Percentiles rank a stretch among this genome's conserved stretches.
Evolutionary conservation across 345 rosid genomes (phyloP).

Genomic region (Turritis glabra): DNA sequence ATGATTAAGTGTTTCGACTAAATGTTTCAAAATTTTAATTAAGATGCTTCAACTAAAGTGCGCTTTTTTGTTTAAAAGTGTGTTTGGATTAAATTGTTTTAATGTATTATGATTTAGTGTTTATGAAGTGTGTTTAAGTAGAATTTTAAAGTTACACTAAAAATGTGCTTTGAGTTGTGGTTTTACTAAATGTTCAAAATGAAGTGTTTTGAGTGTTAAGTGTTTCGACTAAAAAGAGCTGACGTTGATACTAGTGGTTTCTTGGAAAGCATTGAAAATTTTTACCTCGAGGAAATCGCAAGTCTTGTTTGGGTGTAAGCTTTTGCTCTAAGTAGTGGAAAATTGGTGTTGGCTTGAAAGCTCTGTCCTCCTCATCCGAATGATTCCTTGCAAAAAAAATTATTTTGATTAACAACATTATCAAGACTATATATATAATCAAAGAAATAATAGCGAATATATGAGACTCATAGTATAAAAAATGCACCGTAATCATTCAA

Average conservation of each 20-base stretch:
- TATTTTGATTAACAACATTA: background rate
- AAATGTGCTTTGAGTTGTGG: too few relatives aligned
- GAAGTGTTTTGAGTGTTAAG: background rate
- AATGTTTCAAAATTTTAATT: background rate
- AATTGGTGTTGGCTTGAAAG: background rate
- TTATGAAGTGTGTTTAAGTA: too few relatives aligned
- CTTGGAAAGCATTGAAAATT: background rate
- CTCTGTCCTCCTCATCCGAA: background rate
- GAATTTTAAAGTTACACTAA: too few relatives aligned
- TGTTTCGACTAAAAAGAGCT: background rate
- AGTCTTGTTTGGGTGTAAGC: background rate
- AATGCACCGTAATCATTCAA: background rate
- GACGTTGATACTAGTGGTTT: background rate
- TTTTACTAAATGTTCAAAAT: background rate
- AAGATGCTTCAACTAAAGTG: too few relatives aligned
- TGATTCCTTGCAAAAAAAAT: background rate
- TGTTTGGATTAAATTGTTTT: too few relatives aligned
- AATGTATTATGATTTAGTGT: too few relatives aligned
- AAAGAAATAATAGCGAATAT: background rate
- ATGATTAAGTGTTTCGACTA: background rate
- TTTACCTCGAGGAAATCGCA: background rate
- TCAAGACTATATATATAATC: background rate
- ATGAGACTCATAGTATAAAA: background rate
- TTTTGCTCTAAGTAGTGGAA: background rate
- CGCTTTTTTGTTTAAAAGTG: too few relatives aligned